Evolutionary conservation across 768 basidiomycete genomes (phyloP).

Genomic region (Russula griseocarnosa): DNA sequence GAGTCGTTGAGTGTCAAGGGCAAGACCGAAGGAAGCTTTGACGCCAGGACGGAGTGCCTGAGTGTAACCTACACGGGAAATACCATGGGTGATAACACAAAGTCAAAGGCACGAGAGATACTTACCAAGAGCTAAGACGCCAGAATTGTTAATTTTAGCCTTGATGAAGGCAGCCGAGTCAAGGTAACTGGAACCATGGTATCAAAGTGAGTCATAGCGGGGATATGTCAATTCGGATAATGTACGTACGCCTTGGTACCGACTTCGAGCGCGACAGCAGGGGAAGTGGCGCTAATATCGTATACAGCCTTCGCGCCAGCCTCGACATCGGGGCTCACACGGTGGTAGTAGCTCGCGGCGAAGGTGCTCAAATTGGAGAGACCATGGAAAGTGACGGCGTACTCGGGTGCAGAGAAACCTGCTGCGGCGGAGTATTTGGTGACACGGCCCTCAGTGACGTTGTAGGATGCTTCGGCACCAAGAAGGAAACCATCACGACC

Average conservation of each 20-base stretch:
- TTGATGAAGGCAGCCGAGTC: constrained; percentile 91
- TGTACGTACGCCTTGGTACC: constrained; percentile 87
- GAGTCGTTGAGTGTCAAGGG: constrained; percentile 89
- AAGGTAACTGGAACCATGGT: constrained; percentile 51
- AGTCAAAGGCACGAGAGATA: constrained; percentile 22
- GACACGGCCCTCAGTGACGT: constrained; percentile 89
- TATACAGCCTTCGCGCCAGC: constrained; percentile 96
- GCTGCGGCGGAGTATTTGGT: constrained; percentile 88
- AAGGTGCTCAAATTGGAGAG: constrained; percentile 93
- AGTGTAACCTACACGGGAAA: constrained; percentile 61
- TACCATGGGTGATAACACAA: constrained; percentile 22
- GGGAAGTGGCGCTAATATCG: constrained; percentile 85
- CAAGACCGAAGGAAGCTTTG: constrained; percentile 89
- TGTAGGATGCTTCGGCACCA: constrained; percentile 95
- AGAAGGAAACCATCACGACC: constrained; percentile 97
- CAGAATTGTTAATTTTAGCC: constrained; percentile 97
- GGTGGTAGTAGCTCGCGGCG: constrained; percentile 97
- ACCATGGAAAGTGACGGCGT: constrained; percentile 90
- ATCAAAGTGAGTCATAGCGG: neutral
- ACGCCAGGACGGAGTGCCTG: constrained; percentile 93
- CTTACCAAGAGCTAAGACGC: constrained; percentile 79
- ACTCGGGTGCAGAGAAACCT: constrained; percentile 95
- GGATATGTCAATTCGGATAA: neutral
- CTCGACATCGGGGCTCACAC: constrained; percentile 85
- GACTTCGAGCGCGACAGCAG: constrained; percentile 87